Conservation (phyloP, 139 green algal species). For the Tetraselmis striata region DNA sequence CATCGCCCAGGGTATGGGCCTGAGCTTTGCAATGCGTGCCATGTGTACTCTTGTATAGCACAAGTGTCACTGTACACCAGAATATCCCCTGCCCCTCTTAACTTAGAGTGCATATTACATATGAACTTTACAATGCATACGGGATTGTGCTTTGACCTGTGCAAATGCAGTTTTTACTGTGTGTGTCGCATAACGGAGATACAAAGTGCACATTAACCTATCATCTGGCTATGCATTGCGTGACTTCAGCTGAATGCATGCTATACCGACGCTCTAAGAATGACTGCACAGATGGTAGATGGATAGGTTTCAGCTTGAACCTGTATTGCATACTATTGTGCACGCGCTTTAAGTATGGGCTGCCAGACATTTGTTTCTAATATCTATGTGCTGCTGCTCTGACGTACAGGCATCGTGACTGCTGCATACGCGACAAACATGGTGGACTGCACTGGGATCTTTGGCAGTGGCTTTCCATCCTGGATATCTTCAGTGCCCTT, state of each 20-base stretch:
- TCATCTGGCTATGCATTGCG: neutral
- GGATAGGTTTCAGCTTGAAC: too few species aligned
- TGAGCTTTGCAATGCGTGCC: neutral
- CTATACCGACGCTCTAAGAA: neutral
- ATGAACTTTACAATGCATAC: too few species aligned
- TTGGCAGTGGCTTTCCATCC: neutral
- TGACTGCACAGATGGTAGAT: neutral
- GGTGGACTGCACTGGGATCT: neutral
- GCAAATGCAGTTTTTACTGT: too few species aligned
- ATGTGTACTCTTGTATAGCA: too few species aligned
- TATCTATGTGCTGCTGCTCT: neutral
- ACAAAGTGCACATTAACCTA: neutral
- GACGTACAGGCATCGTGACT: neutral
- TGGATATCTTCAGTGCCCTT: neutral
- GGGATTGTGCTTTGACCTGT: too few species aligned
- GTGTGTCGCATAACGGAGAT: neutral
- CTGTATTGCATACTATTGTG: too few species aligned
- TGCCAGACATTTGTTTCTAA: neutral
- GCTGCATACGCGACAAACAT: neutral
- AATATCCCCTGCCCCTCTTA: too few species aligned
- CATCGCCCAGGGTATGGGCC: slow-evolving; percentile 41
- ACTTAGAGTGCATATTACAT: neutral
- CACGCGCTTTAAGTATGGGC: neutral
- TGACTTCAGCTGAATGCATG: neutral
- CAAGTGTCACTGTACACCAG: too few species aligned